Conservation (phyloP, 2,329 filamentous ascomycete species). For the Penicillium sp. region DNA sequence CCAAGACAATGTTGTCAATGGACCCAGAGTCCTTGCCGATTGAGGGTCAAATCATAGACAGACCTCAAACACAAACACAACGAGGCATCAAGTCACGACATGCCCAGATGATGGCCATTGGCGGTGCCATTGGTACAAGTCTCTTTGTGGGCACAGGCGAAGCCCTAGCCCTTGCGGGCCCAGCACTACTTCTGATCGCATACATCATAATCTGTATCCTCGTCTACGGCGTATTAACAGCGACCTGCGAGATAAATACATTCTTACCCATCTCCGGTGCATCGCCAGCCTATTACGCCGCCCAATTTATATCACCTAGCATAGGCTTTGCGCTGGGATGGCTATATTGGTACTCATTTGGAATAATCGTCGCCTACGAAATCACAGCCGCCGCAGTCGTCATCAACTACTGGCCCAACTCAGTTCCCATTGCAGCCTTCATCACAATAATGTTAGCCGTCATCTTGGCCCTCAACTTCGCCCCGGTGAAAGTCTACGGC, state of each 20-base stretch:
- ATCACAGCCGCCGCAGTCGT: constrained; percentile 60
- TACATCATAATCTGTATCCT: constrained; percentile 1
- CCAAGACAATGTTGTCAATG: too few relatives aligned
- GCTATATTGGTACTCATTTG: constrained; percentile 62
- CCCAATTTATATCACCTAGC: constrained; percentile 9
- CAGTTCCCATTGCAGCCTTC: neutral
- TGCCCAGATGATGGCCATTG: constrained; percentile 1
- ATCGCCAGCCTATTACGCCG: constrained; percentile 4
- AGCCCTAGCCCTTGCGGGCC: constrained; percentile 4
- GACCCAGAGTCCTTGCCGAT: too few relatives aligned
- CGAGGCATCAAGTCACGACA: constrained; percentile 7
- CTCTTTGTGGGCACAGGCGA: constrained; percentile 7
- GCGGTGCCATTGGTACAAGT: constrained; percentile 7
- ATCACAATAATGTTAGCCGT: constrained; percentile 10
- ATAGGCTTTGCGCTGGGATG: constrained; percentile 50
- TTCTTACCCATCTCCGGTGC: constrained; percentile 9
- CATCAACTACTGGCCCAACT: constrained; percentile 57
- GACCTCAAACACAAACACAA: too few relatives aligned
- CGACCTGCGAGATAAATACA: constrained; percentile 2
- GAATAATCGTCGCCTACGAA: constrained; percentile 60
- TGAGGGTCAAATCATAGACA: too few relatives aligned
- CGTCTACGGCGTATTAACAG: constrained; percentile 3
- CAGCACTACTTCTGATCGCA: constrained; percentile 3
- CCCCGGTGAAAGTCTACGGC: constrained; percentile 11
- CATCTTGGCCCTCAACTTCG: constrained; percentile 8